phyloP scores from a whole-genome alignment of 2,329 filamentous ascomycete species.

The Cucurbitaria berberidis region DNA sequence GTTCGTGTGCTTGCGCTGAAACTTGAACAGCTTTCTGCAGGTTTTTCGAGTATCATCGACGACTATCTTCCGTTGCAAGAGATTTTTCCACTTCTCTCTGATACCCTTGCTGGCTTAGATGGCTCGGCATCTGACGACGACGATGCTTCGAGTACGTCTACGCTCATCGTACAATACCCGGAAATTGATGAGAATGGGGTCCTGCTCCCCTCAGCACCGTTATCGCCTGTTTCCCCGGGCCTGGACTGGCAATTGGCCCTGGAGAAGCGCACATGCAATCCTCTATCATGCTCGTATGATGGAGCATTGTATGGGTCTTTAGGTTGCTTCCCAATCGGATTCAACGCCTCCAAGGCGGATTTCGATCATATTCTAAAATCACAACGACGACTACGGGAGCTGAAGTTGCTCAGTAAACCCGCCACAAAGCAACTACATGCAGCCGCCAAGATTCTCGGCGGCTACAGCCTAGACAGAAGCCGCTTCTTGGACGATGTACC shows the following conservation, averaged over 20 bases:
- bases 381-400: conserved; percentile 36
- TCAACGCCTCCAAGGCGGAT: conserved; percentile 39
- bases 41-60: conserved; percentile 39
- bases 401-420: conserved; percentile 39
- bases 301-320: conserved; percentile 36
- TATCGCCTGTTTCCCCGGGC: conserved; percentile 23
- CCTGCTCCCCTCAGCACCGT: conserved; percentile 21
- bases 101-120: conserved; percentile 36
- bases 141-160: conserved; percentile 37
- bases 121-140: conserved; percentile 27
- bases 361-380: conserved; percentile 43
- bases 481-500: conserved; percentile 27
- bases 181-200: conserved; percentile 41
- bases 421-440: conserved; percentile 32
- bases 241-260: conserved; percentile 40
- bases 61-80: conserved; percentile 38
- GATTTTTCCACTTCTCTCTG: conserved; percentile 34
- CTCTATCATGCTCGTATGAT: conserved; percentile 41
- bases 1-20: conserved; percentile 1
- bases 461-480: conserved; percentile 21
- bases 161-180: conserved; percentile 40
- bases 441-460: conserved; percentile 19
- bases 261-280: conserved; percentile 33
- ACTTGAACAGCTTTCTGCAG: conserved; percentile 32
- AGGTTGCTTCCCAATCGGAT: conserved; percentile 47